These are phyloP conservation scores for Coccomyxa subellipsoidea DNA, from an alignment of 163 green algal genomes.

Conservation along the genomic window DNA sequence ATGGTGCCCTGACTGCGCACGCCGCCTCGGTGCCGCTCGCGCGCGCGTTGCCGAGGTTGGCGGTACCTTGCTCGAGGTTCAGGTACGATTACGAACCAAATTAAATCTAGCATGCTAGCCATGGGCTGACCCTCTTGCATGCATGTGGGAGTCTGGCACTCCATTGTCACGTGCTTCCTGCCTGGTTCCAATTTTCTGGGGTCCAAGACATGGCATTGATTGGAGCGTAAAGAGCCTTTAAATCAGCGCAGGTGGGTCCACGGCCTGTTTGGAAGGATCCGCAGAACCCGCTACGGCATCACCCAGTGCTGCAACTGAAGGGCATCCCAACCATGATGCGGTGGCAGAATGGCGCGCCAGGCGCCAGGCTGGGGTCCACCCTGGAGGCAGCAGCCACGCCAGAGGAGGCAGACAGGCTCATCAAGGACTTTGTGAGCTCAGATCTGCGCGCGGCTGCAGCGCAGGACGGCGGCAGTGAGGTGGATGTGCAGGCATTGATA, in stretches of 20 bases:
- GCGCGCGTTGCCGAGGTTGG: conserved; percentile 13
- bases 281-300: conserved; percentile 24
- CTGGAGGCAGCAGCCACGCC: conserved; percentile 19
- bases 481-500: not conserved
- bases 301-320: conserved; percentile 19
- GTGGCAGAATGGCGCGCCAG: conserved; percentile 16
- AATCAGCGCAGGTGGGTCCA: conserved; percentile 15
- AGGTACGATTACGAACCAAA: too few relatives aligned
- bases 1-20: conserved; percentile 47
- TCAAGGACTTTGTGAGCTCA: conserved; percentile 17
- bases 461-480: not conserved
- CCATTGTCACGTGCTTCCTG: too few relatives aligned
- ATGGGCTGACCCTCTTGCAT: too few relatives aligned
- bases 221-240: not conserved
- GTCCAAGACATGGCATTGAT: not conserved
- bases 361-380: conserved; percentile 19
- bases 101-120: too few relatives aligned
- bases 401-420: conserved; percentile 22
- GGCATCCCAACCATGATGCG: conserved; percentile 38
- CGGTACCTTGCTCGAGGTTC: conserved; percentile 43
- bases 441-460: not conserved
- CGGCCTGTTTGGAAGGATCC: conserved; percentile 30
- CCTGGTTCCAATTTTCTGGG: too few relatives aligned
- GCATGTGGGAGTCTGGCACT: too few relatives aligned
- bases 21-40: conserved; percentile 23